Base-by-base conservation (phyloP, 1,284 basidiomycete species). In the Ganoderma multipileum region DNA sequence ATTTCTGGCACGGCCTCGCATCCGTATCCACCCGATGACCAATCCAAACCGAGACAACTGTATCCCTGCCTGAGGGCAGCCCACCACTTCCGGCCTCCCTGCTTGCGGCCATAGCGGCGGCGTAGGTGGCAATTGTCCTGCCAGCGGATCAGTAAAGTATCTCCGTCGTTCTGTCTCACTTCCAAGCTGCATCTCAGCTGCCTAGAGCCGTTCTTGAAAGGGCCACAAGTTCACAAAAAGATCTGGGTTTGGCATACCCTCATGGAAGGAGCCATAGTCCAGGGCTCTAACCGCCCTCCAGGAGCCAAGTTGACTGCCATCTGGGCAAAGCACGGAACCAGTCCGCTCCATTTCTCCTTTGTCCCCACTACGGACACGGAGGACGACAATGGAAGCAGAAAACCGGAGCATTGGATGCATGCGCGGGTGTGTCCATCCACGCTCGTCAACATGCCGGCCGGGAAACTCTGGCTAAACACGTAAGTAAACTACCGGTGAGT, bases 391-490 rank as follows among this genome's bases (percentile, higher is more conserved):
- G 44, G 30, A 63, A 69, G 28, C 33, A 63, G 58, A 16, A 36
- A 64, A 39, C 58, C 44, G 63, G 64, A 20, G 63, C 66, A 23
- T 71, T 71, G 16, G 58, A 69, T 36, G 65, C 67, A 47, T 68
- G 67, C 28, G 67, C 65, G 30, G 65, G 63, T 52, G 18, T 59
- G 54, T 30, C 44, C 26, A 44, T 33, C 33, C 33, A 3, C 26
- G 12, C 42, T n/a, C 39, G 47, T 54, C 26, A 33, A 20, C 39
- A 42, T 33, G 36, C 39, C 16, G 12, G 18, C 57, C 60, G 50
- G 23, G 47, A 52, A 52, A 26, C 23, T 52, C 4, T 52, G 47
- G 47, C 47, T 28, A 26, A 28, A 52, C 47, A 11, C 23, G 66
- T 18, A 47, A 57, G 39, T 61, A 68, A 28, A 64, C 63, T 47